These are phyloP conservation scores for Phlebopus sp. DNA, from an alignment of 1,284 basidiomycete genomes.

Conservation along the genomic window DNA sequence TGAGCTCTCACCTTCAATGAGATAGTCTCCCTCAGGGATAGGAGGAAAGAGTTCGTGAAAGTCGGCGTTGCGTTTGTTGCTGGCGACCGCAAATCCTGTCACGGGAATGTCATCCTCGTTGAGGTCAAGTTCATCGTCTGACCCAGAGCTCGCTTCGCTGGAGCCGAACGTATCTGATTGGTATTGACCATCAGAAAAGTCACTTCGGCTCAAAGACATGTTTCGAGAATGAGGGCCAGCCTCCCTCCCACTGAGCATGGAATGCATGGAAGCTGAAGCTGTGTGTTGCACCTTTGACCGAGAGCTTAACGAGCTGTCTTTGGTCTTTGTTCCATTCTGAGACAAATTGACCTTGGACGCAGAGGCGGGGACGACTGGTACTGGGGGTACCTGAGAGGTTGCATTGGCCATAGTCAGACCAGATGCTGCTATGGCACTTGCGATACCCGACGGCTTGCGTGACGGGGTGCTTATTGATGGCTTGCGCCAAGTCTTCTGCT, in stretches of 20 bases:
- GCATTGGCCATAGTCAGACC: slow-evolving; percentile 64
- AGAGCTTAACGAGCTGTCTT: not conserved
- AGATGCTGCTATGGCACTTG: slow-evolving; percentile 63
- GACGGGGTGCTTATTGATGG: slow-evolving; percentile 41
- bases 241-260: slow-evolving; percentile 12
- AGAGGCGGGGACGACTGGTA: slow-evolving; percentile 12
- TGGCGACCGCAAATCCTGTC: slow-evolving; percentile 95
- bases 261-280: slow-evolving; percentile 6
- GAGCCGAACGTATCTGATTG: slow-evolving; percentile 20
- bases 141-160: slow-evolving; percentile 34
- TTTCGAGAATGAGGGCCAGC: slow-evolving; percentile 18
- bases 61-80: slow-evolving; percentile 91
- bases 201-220: slow-evolving; percentile 16
- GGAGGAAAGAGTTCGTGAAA: slow-evolving; percentile 91
- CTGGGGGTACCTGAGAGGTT: slow-evolving; percentile 32
- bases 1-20: slow-evolving; percentile 82
- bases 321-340: slow-evolving; percentile 15
- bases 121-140: slow-evolving; percentile 47
- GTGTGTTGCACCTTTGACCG: slow-evolving; percentile 2
- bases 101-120: slow-evolving; percentile 75
- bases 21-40: slow-evolving; percentile 94
- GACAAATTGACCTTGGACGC: slow-evolving; percentile 19
- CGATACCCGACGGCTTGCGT: slow-evolving; percentile 53
- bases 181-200: slow-evolving; percentile 27
- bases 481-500: slow-evolving; percentile 37